Base-by-base conservation (phyloP, 192 early-diverging fungal species). In the Oehlia diaphana region DNA sequence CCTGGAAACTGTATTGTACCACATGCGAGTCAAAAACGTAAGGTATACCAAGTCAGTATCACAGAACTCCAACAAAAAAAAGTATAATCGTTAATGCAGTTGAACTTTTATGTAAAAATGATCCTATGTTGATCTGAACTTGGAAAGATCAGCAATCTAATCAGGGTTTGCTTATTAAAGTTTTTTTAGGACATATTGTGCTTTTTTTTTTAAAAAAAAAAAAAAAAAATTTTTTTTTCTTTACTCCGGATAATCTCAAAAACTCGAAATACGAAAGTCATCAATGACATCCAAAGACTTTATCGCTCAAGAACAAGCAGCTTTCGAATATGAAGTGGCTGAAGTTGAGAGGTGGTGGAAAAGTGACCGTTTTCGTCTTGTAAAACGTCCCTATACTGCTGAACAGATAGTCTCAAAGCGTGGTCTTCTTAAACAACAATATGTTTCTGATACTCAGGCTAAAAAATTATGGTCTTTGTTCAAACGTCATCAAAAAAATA, bases 381-480 rank as follows among this genome's bases (percentile, higher is more conserved):
- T 95, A 80, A 89, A 88, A 26, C 92, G 97, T 33, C 96, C 97
- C 28, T 99, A 97, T 89, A 70, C 67, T 39, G 77, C 77, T 39
- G 92, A 93, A 80, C 88, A 90, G 82, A 93, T 99, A 63, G 96
- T 94, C 50, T 86, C 89, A 71, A 99, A 99, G 89, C 92, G 97
- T 67, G 96, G 97, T 77, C 93, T 85, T 28, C 81, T 99, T 68
- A 76, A 85, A 37, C 88, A 88, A 31, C 81, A 89, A 9, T 98
- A 95, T 79, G 88, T 93, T 33, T 97, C 97, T 28, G 91, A 96
- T 83, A 81, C 81, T 67, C 93, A 95, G 88, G 96, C 96, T 63
- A 97, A 97, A 85, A 99, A 99, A 89, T 89, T 96, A 53, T 99
- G 95, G 95, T 87, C 83, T 44, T 86, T 96, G 23, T 82, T 99